Base-by-base conservation (phyloP, 148 eudicot species). In the Rhododendron williamsianum region DNA sequence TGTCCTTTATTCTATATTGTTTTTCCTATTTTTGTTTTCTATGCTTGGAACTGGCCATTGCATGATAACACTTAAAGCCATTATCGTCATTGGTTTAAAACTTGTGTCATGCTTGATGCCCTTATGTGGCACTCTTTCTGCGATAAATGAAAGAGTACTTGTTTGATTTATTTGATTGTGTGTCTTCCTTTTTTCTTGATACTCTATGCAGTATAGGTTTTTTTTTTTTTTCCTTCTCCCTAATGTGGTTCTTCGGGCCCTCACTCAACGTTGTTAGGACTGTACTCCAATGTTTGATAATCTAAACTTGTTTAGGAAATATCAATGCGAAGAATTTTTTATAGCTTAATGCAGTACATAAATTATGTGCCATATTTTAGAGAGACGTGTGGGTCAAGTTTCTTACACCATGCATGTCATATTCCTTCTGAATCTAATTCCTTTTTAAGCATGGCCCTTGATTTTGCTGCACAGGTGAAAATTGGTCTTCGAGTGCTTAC, bases 401-500 rank as follows among this genome's bases (percentile, higher is more conserved):
- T 82, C 25, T 7, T 25, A 2, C 41, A 46, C 2, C 48, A 82
- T 38, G 73, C 6, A 6, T 65, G 7, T 65, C 52, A 6, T 43
- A 23, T 23, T 81, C 45, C 15, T 81, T 56, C 18, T 13, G 18
- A 63, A 52, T 82, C 63, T 48, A 65, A 19, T 87, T 38, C 25
- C 60, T 54, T 77, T 73, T 63, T 84, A 35, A 63, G 36, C 25
- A 65, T 86, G 77, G n/a, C 5, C 60, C 80, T 43, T 67, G 65
- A 25, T 86, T 84, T 65, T 82, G 41, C 46, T 65, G 80, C 81
- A 69, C 93, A 96, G 98, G 98, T 96, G 51, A 94, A 88, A 90
- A 95, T 96, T 83, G 96, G 98, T 90, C 97, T 96, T 86, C 93
- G 99, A 67, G 98, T 95, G 86, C 99, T 96, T 67, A 95, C 99